phyloP scores from a whole-genome alignment of 2,329 filamentous ascomycete genomes.

The Aspergillus persii region DNA sequence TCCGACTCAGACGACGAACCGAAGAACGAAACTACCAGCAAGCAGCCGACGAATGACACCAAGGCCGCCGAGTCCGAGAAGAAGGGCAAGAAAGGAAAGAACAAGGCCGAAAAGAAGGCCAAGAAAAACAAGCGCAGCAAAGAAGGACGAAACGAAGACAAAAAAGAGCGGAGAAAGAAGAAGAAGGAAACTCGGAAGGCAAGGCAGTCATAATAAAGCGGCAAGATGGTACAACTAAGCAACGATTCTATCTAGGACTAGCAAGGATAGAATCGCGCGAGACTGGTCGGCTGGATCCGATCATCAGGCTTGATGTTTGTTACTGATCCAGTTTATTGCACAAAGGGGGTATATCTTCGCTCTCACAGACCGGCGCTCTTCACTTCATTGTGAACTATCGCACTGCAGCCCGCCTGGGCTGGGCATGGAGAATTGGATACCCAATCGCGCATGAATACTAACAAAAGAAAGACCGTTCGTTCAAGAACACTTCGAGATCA shows the following conservation, averaged over 20 bases:
- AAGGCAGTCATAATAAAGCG: conserved; percentile 17
- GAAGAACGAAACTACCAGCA: conserved; percentile 14
- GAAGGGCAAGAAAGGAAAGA: conserved; percentile 28
- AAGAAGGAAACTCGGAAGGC: conserved; percentile 43
- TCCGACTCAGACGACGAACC: conserved; percentile 15
- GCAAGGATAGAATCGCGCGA: neutral
- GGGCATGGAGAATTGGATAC: neutral
- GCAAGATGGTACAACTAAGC: neutral
- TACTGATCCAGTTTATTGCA: neutral
- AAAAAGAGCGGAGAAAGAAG: conserved; percentile 31
- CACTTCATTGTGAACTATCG: neutral
- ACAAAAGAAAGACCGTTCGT: neutral
- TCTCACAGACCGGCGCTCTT: neutral
- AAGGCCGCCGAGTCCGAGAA: conserved; percentile 5
- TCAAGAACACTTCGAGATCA: neutral
- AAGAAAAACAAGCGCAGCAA: conserved; percentile 29
- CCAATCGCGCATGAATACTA: neutral
- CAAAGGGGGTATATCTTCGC: neutral
- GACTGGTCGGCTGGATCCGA: conserved; percentile 4
- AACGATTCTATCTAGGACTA: neutral
- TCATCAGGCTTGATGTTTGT: neutral
- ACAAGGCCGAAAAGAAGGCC: conserved; percentile 13
- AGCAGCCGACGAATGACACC: neutral
- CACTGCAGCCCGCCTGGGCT: neutral
- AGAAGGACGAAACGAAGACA: conserved; percentile 24